These are phyloP conservation scores for Fabrea salina DNA, from an alignment of 169 alveolate genomes.

Conservation along the genomic window DNA sequence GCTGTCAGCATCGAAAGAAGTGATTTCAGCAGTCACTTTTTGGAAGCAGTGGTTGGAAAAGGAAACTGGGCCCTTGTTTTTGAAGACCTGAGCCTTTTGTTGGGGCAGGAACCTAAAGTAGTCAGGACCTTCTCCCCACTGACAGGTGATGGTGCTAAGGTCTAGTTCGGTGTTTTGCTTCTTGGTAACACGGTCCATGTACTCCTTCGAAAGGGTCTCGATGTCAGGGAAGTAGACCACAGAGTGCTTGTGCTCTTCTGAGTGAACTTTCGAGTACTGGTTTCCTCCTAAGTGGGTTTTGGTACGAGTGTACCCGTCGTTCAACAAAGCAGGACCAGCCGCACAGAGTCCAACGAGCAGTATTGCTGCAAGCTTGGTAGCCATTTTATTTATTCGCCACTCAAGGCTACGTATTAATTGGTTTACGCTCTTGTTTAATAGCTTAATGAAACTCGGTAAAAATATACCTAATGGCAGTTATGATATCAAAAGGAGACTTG, in stretches of 20 bases:
- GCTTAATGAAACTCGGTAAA: no score
- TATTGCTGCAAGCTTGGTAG: no score
- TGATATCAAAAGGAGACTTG: not conserved
- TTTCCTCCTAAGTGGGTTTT: not conserved
- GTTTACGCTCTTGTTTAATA: no score
- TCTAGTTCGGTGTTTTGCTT: not conserved
- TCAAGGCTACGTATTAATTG: no score
- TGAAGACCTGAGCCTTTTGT: not conserved
- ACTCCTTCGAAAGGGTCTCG: not conserved
- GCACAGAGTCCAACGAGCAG: not conserved
- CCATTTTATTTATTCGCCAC: no score
- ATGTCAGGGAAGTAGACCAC: slow-evolving; percentile 3
- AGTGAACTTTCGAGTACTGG: not conserved
- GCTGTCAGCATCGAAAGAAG: not conserved
- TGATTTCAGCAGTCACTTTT: not conserved
- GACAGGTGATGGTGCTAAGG: not conserved
- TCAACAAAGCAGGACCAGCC: not conserved
- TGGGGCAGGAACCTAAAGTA: not conserved
- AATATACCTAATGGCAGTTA: slow-evolving; percentile 34
- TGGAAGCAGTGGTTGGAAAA: slow-evolving; percentile 14
- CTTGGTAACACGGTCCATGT: not conserved
- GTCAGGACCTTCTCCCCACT: slow-evolving; percentile 36
- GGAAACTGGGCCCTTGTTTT: not conserved
- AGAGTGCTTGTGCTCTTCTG: not conserved
- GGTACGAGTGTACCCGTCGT: not conserved